A percentile compares a stretch with the other conserved stretches of the same genome.
These are phyloP conservation scores for Fusarium sterilihyphosum DNA, from an alignment of 2,329 filamentous ascomycete genomes.

Conservation along the genomic window DNA sequence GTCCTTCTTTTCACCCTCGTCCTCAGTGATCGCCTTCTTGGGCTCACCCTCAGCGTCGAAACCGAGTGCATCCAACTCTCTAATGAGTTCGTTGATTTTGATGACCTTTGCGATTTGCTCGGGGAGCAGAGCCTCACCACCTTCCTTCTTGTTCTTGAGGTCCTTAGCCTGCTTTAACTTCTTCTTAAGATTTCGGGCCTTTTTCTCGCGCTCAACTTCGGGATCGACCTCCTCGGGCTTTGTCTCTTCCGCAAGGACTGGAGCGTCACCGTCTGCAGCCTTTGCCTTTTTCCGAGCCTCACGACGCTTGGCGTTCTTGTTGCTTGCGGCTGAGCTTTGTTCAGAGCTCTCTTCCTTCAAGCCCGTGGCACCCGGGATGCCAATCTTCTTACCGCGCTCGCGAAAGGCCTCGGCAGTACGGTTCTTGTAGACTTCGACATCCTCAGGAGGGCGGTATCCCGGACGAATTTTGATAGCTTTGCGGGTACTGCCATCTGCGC, in stretches of 20 bases:
- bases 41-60: slow-evolving; percentile 82
- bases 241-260: slow-evolving; percentile 22
- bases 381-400: slow-evolving; percentile 70
- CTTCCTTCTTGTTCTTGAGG: slow-evolving; percentile 89
- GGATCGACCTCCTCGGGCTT: slow-evolving; percentile 65
- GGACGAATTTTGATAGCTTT: slow-evolving; percentile 95
- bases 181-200: slow-evolving; percentile 90
- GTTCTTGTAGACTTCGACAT: slow-evolving; percentile 96
- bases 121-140: slow-evolving; percentile 82
- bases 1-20: slow-evolving; percentile 35
- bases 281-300: slow-evolving; percentile 67
- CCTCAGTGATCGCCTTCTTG: slow-evolving; percentile 42
- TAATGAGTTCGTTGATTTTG: slow-evolving; percentile 92
- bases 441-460: slow-evolving; percentile 93
- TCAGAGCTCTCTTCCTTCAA: slow-evolving; percentile 60
- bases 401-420: slow-evolving; percentile 87
- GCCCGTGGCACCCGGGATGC: slow-evolving; percentile 77
- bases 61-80: slow-evolving; percentile 85
- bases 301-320: slow-evolving; percentile 86
- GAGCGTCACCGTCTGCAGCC: slow-evolving; percentile 65
- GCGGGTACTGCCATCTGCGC: slow-evolving; percentile 89
- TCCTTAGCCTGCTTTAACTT: slow-evolving; percentile 95
- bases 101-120: slow-evolving; percentile 98
- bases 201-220: slow-evolving; percentile 88
- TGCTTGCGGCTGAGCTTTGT: slow-evolving; percentile 64